Percentiles rank a stretch among this genome's conserved stretches.
Conservation (phyloP, 441 rosid species). For the Adansonia gregorii region DNA sequence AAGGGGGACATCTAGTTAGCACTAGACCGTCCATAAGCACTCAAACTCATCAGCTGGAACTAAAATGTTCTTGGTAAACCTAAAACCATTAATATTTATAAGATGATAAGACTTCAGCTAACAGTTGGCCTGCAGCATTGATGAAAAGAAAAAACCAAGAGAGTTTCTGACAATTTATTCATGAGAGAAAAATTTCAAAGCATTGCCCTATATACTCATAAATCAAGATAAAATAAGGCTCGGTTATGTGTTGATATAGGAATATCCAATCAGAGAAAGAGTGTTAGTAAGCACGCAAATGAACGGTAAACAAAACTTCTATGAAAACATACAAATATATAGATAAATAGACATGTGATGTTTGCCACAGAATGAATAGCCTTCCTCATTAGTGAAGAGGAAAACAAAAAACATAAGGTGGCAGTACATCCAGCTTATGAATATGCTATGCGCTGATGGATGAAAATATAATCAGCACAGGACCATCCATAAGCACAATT, state of each 20-base stretch:
- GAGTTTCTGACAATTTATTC: background rate
- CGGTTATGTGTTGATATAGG: background rate
- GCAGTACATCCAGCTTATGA: constrained; percentile 33
- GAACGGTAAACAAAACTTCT: background rate
- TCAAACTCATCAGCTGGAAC: background rate
- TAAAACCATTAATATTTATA: background rate
- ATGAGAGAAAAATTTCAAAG: background rate
- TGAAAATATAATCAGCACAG: constrained; percentile 18
- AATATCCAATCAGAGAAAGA: constrained; percentile 8
- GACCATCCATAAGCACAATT: constrained; percentile 23
- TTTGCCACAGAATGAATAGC: background rate
- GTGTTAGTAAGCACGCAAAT: background rate
- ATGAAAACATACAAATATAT: background rate
- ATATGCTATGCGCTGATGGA: constrained; percentile 18
- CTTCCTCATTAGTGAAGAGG: background rate
- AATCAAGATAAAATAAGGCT: background rate
- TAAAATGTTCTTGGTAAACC: background rate
- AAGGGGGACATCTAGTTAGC: constrained; percentile 27
- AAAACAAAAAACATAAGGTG: constrained; percentile 5
- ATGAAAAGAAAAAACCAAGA: background rate
- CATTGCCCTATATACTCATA: background rate
- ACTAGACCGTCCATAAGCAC: constrained; percentile 38
- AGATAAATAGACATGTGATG: constrained; percentile 4
- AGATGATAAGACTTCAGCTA: background rate
- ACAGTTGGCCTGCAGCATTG: background rate